Base-by-base conservation (phyloP, 2,329 filamentous ascomycete species). In the Leptodontidium sp. region DNA sequence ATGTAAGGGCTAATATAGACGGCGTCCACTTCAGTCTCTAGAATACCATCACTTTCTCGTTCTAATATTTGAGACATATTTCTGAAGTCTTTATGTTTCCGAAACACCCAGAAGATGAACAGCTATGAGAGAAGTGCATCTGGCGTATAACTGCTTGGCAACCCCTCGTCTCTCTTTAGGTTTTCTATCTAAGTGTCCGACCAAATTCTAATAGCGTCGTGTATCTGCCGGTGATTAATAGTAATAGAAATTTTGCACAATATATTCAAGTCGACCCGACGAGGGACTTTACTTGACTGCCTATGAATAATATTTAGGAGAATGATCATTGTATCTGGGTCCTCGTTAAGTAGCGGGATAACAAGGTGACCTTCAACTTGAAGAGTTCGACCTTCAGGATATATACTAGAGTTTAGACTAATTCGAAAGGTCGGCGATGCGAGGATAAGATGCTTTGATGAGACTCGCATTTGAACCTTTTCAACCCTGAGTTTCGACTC, bases 241-340 rank as follows among this genome's bases (percentile, higher is more conserved):
- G 62, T n/a, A 38, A 55, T 24, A 14, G 70, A 64, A 38, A 73
- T n/a, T 53, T 66, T 67, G n/a, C 35, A 43, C 35, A 73, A 47
- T 9, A 61, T 66, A 38, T 66, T 21, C 24, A 71, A 45, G 75
- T 7, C 63, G 21, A 75, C 45, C 12, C 59, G 21, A 26, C 72
- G 72, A 26, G 72, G 72, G 29, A 73, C 69, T 64, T 70, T 70
- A 21, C 67, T 65, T 32, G 57, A 61, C 7, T 57, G 35, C 21
- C 69, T 69, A 68, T 75, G 71, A 38, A 74, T 65, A 52, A 75
- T 73, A 40, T 73, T 58, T 57, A 75, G 14, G 5, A 75, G 29
- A 40, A 75, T 70, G 26, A 64, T 63, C 63, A 73, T 40, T 40
- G 67, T 61, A 38, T 71, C 65, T 45, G 65, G 63, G 35, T 72